phyloP scores from a whole-genome alignment of 768 basidiomycete species.

The Tubosaeta sp. region DNA sequence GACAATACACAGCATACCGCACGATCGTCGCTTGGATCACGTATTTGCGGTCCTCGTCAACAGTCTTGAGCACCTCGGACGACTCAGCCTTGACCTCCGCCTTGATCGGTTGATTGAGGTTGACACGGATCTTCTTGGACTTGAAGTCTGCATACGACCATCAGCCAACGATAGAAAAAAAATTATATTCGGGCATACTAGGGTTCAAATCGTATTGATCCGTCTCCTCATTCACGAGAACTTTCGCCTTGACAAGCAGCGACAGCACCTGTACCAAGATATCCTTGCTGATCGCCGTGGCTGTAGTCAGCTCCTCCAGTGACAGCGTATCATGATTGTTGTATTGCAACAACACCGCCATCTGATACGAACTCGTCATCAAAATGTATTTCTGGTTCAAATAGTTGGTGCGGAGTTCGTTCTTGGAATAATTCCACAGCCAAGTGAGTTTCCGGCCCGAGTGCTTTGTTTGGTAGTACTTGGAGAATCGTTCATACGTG shows the following conservation, averaged over 20 bases:
- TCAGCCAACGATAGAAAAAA: background rate
- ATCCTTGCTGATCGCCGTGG: constrained; percentile 79
- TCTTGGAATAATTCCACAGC: constrained; percentile 98
- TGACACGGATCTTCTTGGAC: constrained; percentile 90
- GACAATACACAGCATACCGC: constrained; percentile 36
- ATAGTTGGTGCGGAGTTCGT: constrained; percentile 92
- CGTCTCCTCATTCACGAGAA: constrained; percentile 82
- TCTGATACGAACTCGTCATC: constrained; percentile 93
- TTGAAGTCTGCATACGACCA: constrained; percentile 60
- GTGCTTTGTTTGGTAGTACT: constrained; percentile 92
- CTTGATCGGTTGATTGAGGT: constrained; percentile 89
- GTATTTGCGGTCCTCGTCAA: constrained; percentile 96
- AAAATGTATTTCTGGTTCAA: constrained; percentile 93
- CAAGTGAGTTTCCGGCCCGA: constrained; percentile 94
- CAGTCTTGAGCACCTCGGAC: constrained; percentile 85
- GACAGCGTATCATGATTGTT: constrained; percentile 87
- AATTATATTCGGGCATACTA: constrained; percentile 33
- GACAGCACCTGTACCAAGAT: constrained; percentile 61
- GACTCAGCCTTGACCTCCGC: constrained; percentile 91
- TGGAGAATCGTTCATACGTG: constrained; percentile 87
- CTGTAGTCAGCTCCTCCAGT: constrained; percentile 70
- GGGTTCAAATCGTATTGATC: constrained; percentile 94
- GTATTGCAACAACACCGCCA: constrained; percentile 91
- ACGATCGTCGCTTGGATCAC: constrained; percentile 95
- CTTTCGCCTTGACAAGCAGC: constrained; percentile 81